Percentiles rank a stretch among this genome's conserved stretches.
phyloP scores from a whole-genome alignment of 148 eudicot species.

The Rhododendron simsii region DNA sequence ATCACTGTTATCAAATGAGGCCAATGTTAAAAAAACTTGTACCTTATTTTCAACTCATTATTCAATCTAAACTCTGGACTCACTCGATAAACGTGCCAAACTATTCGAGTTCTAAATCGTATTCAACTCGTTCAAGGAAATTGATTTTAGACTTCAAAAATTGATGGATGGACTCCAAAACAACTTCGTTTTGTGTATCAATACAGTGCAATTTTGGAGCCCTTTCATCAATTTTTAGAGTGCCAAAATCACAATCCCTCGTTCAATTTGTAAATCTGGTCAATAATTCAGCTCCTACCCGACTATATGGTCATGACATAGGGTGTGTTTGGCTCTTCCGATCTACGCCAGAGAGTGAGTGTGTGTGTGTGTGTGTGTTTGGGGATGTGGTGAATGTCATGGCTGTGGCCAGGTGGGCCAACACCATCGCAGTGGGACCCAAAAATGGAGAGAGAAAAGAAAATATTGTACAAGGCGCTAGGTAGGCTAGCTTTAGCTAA shows the following conservation, averaged over 20 bases:
- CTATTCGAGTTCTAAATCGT: neutral
- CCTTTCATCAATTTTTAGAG: no score
- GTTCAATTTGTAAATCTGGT: neutral
- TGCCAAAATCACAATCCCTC: neutral
- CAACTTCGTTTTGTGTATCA: no score
- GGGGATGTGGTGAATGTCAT: neutral
- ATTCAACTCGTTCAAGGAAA: neutral
- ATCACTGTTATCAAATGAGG: no score
- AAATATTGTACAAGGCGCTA: neutral
- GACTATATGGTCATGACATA: neutral
- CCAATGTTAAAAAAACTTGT: no score
- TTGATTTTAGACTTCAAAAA: no score
- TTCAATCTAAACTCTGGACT: no score
- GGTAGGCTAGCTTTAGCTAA: conserved; percentile 12
- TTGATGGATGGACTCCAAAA: no score
- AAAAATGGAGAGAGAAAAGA: neutral
- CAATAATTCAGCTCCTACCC: neutral
- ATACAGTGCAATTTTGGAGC: no score
- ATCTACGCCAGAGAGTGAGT: neutral
- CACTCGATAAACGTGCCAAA: no score
- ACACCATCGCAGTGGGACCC: conserved; percentile 12
- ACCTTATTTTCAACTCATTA: no score
- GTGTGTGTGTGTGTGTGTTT: neutral
- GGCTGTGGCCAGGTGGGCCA: conserved; percentile 2
- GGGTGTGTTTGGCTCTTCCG: neutral